Percentiles rank a stretch among this genome's conserved stretches.
phyloP scores from a whole-genome alignment of 2,329 filamentous ascomycete genomes.

The Biscogniauxia marginata region DNA sequence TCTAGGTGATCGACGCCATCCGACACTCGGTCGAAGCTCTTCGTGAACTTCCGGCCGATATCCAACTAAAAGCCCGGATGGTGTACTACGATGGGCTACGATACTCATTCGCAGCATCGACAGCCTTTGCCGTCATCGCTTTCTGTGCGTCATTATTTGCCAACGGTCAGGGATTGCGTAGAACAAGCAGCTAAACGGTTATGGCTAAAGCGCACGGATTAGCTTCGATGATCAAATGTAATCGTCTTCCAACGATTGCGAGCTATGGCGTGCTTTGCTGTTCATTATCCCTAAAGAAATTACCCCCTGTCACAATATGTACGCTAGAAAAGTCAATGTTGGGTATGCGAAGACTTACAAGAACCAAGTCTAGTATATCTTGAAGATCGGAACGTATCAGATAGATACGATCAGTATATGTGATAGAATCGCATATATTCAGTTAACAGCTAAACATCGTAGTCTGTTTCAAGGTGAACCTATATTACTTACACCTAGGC shows the following conservation, averaged over 20 bases:
- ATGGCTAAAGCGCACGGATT: background rate
- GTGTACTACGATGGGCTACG: constrained; percentile 61
- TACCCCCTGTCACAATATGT: no score
- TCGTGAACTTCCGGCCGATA: constrained; percentile 51
- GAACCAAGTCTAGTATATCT: no score
- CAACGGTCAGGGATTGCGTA: constrained; percentile 33
- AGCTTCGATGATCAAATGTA: background rate
- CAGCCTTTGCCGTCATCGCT: constrained; percentile 48
- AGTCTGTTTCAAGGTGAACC: no score
- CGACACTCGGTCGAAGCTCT: constrained; percentile 59
- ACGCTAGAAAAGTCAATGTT: no score
- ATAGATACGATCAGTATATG: no score
- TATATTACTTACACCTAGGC: no score
- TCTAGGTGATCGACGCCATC: constrained; percentile 59
- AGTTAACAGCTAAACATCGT: no score
- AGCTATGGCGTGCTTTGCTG: no score
- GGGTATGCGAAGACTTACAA: no score
- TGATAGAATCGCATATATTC: no score
- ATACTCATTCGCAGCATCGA: constrained; percentile 56
- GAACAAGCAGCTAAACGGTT: constrained; percentile 21
- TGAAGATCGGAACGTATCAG: no score
- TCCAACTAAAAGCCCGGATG: constrained; percentile 54
- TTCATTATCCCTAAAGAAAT: no score
- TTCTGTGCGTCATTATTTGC: constrained; percentile 48
- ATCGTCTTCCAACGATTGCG: background rate